Evolutionary conservation across 1,139 yeast genomes (phyloP).

Genomic region (Blastobotrys ciferrii): DNA sequence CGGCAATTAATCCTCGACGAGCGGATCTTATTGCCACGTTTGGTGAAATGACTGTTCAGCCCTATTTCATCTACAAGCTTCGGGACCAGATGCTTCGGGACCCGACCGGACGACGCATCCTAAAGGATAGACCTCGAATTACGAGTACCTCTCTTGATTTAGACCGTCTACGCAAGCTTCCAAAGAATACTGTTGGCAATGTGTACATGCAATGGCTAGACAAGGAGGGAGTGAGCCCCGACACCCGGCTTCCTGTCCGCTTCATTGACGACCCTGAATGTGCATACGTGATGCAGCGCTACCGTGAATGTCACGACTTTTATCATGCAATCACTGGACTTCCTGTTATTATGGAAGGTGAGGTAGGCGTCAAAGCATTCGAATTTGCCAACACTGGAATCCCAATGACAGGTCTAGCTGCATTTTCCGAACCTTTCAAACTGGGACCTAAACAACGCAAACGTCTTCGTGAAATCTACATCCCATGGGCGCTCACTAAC

Average conservation of each 20-base stretch:
- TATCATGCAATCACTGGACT: slow-evolving; percentile 90
- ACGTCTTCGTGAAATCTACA: slow-evolving; percentile 52
- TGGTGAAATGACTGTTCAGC: slow-evolving; percentile 88
- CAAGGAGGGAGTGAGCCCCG: slow-evolving; percentile 88
- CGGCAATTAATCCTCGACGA: slow-evolving; percentile 71
- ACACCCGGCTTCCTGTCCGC: slow-evolving; percentile 82
- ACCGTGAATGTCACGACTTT: slow-evolving; percentile 95
- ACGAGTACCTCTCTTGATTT: slow-evolving; percentile 69
- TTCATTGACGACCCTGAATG: slow-evolving; percentile 87
- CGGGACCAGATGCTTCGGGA: slow-evolving; percentile 74
- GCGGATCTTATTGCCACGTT: slow-evolving; percentile 85
- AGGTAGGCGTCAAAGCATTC: slow-evolving; percentile 85
- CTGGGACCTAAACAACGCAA: slow-evolving; percentile 56
- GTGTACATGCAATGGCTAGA: slow-evolving; percentile 80
- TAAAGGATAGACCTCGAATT: slow-evolving; percentile 79
- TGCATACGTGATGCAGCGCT: slow-evolving; percentile 87
- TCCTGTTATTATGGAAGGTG: slow-evolving; percentile 93
- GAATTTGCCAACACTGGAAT: slow-evolving; percentile 91
- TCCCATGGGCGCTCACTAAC: slow-evolving; percentile 85
- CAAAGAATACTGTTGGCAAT: slow-evolving; percentile 73
- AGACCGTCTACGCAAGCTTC: slow-evolving; percentile 57
- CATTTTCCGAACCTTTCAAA: slow-evolving; percentile 79
- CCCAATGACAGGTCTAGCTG: slow-evolving; percentile 95
- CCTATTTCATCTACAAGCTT: slow-evolving; percentile 58
- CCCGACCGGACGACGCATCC: slow-evolving; percentile 70